These are phyloP conservation scores for Echinosophora koreensis DNA, from an alignment of 306 rosid species.

Conservation along the genomic window DNA sequence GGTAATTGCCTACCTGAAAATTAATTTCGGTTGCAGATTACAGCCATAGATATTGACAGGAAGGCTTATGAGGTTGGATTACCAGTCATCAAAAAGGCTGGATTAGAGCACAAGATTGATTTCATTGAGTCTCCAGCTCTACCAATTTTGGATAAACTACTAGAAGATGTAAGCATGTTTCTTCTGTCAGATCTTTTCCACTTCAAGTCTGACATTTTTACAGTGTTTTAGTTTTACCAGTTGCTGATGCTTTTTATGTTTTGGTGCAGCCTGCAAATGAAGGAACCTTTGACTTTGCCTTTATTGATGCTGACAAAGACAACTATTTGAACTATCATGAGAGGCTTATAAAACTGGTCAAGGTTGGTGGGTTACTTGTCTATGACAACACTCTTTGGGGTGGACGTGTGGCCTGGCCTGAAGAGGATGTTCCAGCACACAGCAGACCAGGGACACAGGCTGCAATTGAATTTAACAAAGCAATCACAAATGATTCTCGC, in stretches of 20 bases:
- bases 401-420: slow-evolving; percentile 52
- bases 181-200: slow-evolving; percentile 11
- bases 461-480: slow-evolving; percentile 46
- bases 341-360: slow-evolving; percentile 54
- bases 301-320: slow-evolving; percentile 62
- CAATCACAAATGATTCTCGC: slow-evolving; percentile 46
- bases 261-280: slow-evolving; percentile 46
- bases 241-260: not conserved
- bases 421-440: slow-evolving; percentile 49
- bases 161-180: slow-evolving; percentile 54
- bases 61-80: slow-evolving; percentile 63
- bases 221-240: not conserved
- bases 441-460: slow-evolving; percentile 2
- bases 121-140: slow-evolving; percentile 63
- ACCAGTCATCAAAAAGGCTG: slow-evolving; percentile 67
- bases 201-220: not conserved
- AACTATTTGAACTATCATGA: slow-evolving; percentile 58
- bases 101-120: slow-evolving; percentile 72
- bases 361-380: slow-evolving; percentile 58
- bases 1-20: slow-evolving; percentile 2
- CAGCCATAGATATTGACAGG: slow-evolving; percentile 62
- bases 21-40: slow-evolving; percentile 50
- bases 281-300: slow-evolving; percentile 56
- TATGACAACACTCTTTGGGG: slow-evolving; percentile 62
- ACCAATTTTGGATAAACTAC: slow-evolving; percentile 60